These are phyloP conservation scores for Quercus lobata DNA, from an alignment of 331 rosid genomes.

Conservation along the genomic window DNA sequence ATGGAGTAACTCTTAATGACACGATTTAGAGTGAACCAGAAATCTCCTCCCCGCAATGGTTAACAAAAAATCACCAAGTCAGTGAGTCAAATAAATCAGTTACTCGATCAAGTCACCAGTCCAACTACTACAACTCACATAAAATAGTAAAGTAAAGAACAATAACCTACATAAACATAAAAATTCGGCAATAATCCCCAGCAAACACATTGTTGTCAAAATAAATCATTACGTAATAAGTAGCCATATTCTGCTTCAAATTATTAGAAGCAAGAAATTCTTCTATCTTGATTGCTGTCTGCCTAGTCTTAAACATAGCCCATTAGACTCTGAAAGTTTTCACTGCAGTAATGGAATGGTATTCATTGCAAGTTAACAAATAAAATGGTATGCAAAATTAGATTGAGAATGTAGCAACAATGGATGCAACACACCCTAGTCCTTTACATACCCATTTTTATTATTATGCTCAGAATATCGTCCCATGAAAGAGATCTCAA, in stretches of 20 bases:
- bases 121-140: no score
- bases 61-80: no score
- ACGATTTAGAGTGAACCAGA: no score
- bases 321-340: neutral
- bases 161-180: no score
- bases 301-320: neutral
- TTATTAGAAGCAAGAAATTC: neutral
- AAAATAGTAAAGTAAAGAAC: no score
- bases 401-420: neutral
- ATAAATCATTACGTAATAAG: neutral
- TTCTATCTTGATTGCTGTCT: neutral
- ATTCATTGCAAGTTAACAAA: neutral
- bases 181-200: no score
- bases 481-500: constrained; percentile 66
- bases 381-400: neutral
- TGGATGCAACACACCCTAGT: constrained; percentile 1
- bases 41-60: no score
- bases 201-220: neutral
- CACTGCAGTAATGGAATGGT: neutral
- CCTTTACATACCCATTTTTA: constrained; percentile 66
- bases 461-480: constrained; percentile 72
- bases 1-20: no score
- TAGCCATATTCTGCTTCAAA: neutral
- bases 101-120: no score
- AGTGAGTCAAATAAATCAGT: no score